Base-by-base conservation (phyloP, 305 asterid species). In the Ilex paraguariensis region DNA sequence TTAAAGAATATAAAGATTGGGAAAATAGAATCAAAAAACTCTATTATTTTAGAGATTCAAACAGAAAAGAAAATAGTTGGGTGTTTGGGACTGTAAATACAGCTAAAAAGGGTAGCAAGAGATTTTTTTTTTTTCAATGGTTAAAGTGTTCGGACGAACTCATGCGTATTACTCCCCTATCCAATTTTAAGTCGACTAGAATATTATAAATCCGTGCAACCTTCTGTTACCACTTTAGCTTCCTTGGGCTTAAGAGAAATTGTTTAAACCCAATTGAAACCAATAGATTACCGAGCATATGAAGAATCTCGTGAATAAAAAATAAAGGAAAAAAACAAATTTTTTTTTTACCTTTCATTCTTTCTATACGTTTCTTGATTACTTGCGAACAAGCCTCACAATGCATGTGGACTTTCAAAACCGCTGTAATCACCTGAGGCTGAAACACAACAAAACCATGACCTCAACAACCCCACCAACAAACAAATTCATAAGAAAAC, bases 321-420 rank as follows among this genome's bases (percentile, higher is more conserved):
- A 33, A 3, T 0, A 39, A 54, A 28, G 16, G 17, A 1, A 65
- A 14, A 10, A 16, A 39, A 21, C 28, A 21, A 17, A 17, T 21
- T 21, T 21, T 21, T n/a, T 21, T 33, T 31, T 32, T 31, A 77
- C 82, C 85, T 77, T 77, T 71, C 74, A 80, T 74, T 74, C 53
- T 80, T 61, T 60, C 74, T 50, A 80, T 80, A 14, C 78, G 75
- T 67, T 55, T 77, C 60, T 66, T 74, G 74, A 80, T 80, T 71
- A 61, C 78, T 61, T 73, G 76, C 46, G 85, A 80, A 74, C 85
- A 80, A 33, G 82, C 82, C 64, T 80, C 85, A 61, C 85, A 80
- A 64, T 80, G 85, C 85, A 80, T 80, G 75, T 80, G 66, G 53
- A 77, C 85, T 57, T 60, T 60, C 69, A 80, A 32, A 65, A 77